phyloP scores from a whole-genome alignment of 306 rosid species.

The Casuarina cunninghamiana region DNA sequence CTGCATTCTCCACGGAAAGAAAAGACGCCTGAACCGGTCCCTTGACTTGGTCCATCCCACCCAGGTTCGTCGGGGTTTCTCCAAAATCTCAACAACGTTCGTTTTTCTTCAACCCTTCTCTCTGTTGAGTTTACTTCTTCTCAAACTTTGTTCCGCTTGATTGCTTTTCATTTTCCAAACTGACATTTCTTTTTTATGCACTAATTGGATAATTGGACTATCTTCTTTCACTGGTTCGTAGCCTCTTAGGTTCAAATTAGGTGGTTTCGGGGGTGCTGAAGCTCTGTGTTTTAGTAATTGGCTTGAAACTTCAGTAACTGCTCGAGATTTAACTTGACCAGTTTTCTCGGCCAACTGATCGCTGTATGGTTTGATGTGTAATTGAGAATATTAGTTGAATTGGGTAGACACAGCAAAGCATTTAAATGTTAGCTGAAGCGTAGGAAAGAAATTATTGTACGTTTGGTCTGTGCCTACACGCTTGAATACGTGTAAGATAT shows the following conservation, averaged over 20 bases:
- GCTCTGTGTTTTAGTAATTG: neutral
- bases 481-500: too few relatives aligned
- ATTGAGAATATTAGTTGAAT: neutral
- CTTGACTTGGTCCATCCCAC: neutral
- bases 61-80: neutral
- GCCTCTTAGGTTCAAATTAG: neutral
- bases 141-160: neutral
- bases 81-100: slow-evolving; percentile 3
- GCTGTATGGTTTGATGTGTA: neutral
- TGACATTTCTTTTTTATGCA: neutral
- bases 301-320: neutral
- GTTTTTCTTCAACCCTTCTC: neutral
- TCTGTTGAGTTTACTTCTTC: neutral
- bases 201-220: neutral
- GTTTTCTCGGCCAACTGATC: neutral
- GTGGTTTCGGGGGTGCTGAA: neutral
- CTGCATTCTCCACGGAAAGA: neutral
- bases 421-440: neutral
- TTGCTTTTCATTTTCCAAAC: neutral
- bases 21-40: neutral
- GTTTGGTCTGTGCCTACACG: too few relatives aligned
- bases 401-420: neutral
- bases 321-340: neutral
- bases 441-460: neutral
- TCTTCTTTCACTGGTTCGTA: neutral